Evolutionary conservation across 768 basidiomycete species (phyloP).

Genomic region (Pseudohyphozyma bogoriensis): DNA sequence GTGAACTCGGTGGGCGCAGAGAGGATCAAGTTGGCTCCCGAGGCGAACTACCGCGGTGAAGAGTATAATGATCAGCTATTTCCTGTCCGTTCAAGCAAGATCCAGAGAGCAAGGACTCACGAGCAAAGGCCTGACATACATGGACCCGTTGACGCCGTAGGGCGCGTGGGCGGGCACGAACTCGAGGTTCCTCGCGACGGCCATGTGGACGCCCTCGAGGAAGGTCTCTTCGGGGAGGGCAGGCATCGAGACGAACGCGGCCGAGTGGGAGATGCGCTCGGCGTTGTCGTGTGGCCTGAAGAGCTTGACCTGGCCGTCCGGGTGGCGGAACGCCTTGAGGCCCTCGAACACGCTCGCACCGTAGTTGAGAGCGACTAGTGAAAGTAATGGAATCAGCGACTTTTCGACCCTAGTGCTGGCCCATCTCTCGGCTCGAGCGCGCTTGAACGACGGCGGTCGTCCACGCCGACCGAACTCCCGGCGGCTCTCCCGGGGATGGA

Average conservation of each 20-base stretch:
- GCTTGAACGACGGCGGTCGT: background rate
- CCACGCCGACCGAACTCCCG: background rate
- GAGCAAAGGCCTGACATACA: conserved; percentile 14
- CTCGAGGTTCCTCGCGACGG: conserved; percentile 30
- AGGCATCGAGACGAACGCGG: conserved; percentile 29
- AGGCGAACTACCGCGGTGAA: conserved; percentile 10
- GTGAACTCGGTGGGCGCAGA: conserved; percentile 27
- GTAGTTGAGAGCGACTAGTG: conserved; percentile 26
- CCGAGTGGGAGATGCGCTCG: conserved; percentile 13
- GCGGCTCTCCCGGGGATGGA: no score
- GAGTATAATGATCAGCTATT: no score
- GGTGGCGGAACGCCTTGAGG: conserved; percentile 31
- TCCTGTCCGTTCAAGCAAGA: no score
- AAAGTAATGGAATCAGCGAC: background rate
- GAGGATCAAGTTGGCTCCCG: conserved; percentile 27
- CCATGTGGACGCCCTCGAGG: conserved; percentile 25
- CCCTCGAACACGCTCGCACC: conserved; percentile 17
- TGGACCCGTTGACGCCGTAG: conserved; percentile 22
- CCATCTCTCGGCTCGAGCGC: background rate
- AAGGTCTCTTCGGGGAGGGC: conserved; percentile 28
- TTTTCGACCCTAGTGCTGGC: background rate
- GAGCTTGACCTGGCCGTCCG: conserved; percentile 30
- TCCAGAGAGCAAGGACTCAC: conserved; percentile 1
- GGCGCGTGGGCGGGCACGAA: conserved; percentile 29
- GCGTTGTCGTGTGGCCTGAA: conserved; percentile 34